Conservation (phyloP, 352 stramenopile genomes). For the Detonula confervacea region DNA sequence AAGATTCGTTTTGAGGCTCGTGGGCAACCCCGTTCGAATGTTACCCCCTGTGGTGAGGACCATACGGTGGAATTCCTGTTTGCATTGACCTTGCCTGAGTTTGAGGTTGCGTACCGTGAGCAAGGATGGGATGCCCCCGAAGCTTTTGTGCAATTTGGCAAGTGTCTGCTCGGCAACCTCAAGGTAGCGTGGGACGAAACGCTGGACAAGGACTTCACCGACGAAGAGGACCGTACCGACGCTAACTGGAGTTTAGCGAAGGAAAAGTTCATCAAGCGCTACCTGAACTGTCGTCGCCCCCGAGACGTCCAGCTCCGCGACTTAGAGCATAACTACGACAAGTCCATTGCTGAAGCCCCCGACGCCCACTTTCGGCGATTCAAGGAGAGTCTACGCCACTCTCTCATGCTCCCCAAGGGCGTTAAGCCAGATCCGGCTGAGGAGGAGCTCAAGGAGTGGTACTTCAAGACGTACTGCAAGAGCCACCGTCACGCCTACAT, state of each 20-base stretch:
- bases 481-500: background rate
- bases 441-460: slow-evolving; percentile 1
- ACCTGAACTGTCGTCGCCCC: too few relatives aligned
- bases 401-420: background rate
- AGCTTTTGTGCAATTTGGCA: background rate
- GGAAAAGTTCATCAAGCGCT: background rate
- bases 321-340: too few relatives aligned
- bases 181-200: slow-evolving; percentile 1
- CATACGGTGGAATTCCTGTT: background rate
- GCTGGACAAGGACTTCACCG: background rate
- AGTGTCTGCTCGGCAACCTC: background rate
- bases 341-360: too few relatives aligned
- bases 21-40: background rate
- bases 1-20: background rate
- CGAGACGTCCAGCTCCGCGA: too few relatives aligned
- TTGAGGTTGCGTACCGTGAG: background rate
- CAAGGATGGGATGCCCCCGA: background rate
- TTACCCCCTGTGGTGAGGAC: background rate
- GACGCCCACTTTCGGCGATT: too few relatives aligned
- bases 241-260: background rate
- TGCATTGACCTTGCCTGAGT: background rate
- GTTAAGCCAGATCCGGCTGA: background rate
- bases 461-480: slow-evolving; percentile 4
- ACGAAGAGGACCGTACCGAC: background rate
- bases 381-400: too few relatives aligned